A percentile compares a stretch with the other conserved stretches of the same genome.
Evolutionary conservation across 495 filamentous ascomycete genomes (phyloP).

Genomic region (Hypoxylon trugodes): DNA sequence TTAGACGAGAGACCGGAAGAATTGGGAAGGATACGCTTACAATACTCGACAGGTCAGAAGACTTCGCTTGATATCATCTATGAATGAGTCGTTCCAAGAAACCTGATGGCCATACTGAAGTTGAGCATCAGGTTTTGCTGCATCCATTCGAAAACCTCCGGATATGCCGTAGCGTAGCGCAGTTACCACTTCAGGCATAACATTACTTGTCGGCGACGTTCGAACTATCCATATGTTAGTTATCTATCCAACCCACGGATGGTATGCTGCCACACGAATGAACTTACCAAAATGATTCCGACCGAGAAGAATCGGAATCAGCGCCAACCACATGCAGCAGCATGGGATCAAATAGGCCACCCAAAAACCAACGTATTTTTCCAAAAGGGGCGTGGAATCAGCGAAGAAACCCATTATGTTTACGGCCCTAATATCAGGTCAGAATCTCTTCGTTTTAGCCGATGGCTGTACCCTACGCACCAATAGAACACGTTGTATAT

Average conservation of each 20-base stretch:
- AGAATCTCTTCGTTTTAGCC: not conserved
- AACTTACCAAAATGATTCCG: conserved; percentile 50
- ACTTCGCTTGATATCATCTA: conserved; percentile 27
- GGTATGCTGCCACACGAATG: not conserved
- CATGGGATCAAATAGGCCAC: conserved; percentile 57
- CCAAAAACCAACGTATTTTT: conserved; percentile 32
- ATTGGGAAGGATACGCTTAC: not conserved
- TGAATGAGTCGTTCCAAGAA: conserved; percentile 22
- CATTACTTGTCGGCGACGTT: conserved; percentile 17
- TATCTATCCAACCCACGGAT: not conserved
- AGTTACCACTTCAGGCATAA: conserved; percentile 15
- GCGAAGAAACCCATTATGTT: conserved; percentile 16
- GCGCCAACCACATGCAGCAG: conserved; percentile 18
- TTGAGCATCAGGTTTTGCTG: conserved; percentile 22
- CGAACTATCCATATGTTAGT: conserved; percentile 18
- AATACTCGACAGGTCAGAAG: conserved; percentile 25
- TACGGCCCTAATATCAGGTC: conserved; percentile 7
- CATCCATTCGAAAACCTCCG: conserved; percentile 22
- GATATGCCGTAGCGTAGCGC: conserved; percentile 14
- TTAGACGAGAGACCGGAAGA: not conserved
- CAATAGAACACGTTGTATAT: conserved; percentile 28
- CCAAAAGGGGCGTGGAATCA: conserved; percentile 32
- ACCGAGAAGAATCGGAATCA: conserved; percentile 55
- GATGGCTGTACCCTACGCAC: not conserved
- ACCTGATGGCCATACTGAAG: conserved; percentile 15